Percentiles rank a stretch among this genome's conserved stretches.
Evolutionary conservation across 2,329 filamentous ascomycete species (phyloP).

Genomic region (Fusarium kyushuense): DNA sequence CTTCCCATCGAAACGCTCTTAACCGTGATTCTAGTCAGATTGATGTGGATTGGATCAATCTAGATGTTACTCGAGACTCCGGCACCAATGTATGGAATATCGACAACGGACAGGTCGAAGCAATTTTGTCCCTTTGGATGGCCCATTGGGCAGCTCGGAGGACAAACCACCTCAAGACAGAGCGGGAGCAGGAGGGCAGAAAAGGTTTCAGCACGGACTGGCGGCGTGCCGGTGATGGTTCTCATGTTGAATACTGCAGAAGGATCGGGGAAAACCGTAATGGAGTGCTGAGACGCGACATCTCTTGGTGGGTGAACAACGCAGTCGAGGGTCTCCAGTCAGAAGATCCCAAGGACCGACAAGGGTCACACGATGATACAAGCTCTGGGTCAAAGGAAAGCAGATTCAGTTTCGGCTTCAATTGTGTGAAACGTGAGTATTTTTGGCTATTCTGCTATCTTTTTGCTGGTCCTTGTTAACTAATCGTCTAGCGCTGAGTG

Average conservation of each 20-base stretch:
- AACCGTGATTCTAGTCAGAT: too few species aligned
- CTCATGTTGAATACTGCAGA: neutral
- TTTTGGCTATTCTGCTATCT: neutral
- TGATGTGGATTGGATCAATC: neutral
- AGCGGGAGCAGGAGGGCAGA: fast-evolving
- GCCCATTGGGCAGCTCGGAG: neutral
- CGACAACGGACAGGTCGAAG: neutral
- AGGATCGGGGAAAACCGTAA: fast-evolving
- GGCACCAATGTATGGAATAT: fast-evolving
- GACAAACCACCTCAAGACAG: neutral
- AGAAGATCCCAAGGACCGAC: neutral
- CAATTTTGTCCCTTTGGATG: neutral
- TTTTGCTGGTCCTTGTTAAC: neutral
- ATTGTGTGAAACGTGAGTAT: neutral
- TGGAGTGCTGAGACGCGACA: neutral
- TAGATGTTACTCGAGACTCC: fast-evolving
- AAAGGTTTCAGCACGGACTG: neutral
- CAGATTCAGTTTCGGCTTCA: neutral
- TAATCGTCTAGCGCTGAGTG: neutral
- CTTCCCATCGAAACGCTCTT: too few species aligned
- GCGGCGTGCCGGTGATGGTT: neutral
- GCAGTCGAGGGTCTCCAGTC: fast-evolving
- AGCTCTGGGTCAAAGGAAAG: fast-evolving
- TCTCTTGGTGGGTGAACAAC: neutral
- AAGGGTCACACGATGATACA: neutral